Evolutionary conservation across 352 stramenopile genomes (phyloP).

Genomic region (Poterioochromonas sp.): DNA sequence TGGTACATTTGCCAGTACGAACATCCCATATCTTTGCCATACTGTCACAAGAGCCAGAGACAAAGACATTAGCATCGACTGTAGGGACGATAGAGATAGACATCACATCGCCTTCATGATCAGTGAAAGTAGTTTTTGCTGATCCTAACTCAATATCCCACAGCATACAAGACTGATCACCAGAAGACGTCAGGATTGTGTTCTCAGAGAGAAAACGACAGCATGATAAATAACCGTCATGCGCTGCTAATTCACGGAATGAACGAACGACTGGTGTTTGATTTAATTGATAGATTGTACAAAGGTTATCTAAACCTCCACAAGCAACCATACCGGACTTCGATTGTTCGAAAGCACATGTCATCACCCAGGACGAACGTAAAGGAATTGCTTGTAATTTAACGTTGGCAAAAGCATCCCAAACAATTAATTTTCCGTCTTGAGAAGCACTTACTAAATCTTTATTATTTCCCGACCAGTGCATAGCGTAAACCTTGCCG

Average conservation of each 20-base stretch:
- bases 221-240: constrained; percentile 95
- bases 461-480: constrained; percentile 81
- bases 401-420: constrained; percentile 91
- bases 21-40: constrained; percentile 97
- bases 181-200: constrained; percentile 62
- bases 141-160: constrained; percentile 88
- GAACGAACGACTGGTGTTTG: constrained; percentile 71
- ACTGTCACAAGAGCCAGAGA: constrained; percentile 89
- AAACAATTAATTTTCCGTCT: constrained; percentile 98
- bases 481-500: constrained; percentile 97
- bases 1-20: constrained; percentile 80
- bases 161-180: constrained; percentile 96
- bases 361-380: constrained; percentile 97
- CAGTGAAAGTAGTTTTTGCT: constrained; percentile 87
- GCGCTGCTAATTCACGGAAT: constrained; percentile 85
- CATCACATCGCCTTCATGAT: constrained; percentile 96
- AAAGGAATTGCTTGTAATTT: constrained; percentile 93
- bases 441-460: constrained; percentile 76
- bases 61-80: constrained; percentile 89
- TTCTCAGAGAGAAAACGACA: constrained; percentile 92
- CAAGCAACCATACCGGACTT: constrained; percentile 93
- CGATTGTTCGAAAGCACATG: constrained; percentile 91
- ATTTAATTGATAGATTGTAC: constrained; percentile 93
- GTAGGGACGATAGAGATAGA: constrained; percentile 80
- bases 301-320: constrained; percentile 96